A percentile compares a stretch with the other conserved stretches of the same genome.
Conservation (phyloP, 2,329 filamentous ascomycete genomes). For the Nannizzia gypsea region DNA sequence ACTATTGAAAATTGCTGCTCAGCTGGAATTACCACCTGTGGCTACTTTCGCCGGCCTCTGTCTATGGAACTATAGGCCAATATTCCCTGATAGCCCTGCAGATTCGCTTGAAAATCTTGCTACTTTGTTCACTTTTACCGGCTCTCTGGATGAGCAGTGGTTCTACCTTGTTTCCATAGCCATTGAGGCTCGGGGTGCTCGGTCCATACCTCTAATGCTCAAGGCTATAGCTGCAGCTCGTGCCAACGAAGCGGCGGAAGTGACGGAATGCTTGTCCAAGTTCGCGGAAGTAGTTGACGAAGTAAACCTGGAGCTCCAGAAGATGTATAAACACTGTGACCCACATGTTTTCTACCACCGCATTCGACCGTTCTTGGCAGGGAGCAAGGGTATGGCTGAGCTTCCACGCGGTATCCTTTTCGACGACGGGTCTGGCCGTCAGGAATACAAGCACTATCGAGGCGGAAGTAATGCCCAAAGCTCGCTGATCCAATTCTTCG, state of each 20-base stretch:
- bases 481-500: slow-evolving; percentile 94
- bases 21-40: slow-evolving; percentile 78
- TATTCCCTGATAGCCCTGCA: slow-evolving; percentile 71
- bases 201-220: slow-evolving; percentile 79
- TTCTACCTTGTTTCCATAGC: slow-evolving; percentile 94
- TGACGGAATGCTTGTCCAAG: slow-evolving; percentile 62
- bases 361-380: slow-evolving; percentile 89
- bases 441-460: slow-evolving; percentile 69
- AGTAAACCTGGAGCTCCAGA: slow-evolving; percentile 61
- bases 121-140: slow-evolving; percentile 81
- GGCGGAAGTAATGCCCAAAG: slow-evolving; percentile 96
- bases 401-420: slow-evolving; percentile 80
- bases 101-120: slow-evolving; percentile 79
- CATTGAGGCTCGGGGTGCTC: slow-evolving; percentile 83
- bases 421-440: slow-evolving; percentile 59
- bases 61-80: slow-evolving; percentile 92
- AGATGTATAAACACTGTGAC: slow-evolving; percentile 94
- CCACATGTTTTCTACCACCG: slow-evolving; percentile 90
- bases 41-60: slow-evolving; percentile 87
- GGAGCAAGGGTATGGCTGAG: slow-evolving; percentile 95
- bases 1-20: slow-evolving; percentile 61
- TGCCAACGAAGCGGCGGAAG: slow-evolving; percentile 53
- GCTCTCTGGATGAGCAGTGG: slow-evolving; percentile 93
- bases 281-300: slow-evolving; percentile 86
- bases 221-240: slow-evolving; percentile 72